Percentiles rank a stretch among this genome's conserved stretches.
Conservation (phyloP, 108 stramenopile genomes). For the Cyclostephanos invisitatus region DNA sequence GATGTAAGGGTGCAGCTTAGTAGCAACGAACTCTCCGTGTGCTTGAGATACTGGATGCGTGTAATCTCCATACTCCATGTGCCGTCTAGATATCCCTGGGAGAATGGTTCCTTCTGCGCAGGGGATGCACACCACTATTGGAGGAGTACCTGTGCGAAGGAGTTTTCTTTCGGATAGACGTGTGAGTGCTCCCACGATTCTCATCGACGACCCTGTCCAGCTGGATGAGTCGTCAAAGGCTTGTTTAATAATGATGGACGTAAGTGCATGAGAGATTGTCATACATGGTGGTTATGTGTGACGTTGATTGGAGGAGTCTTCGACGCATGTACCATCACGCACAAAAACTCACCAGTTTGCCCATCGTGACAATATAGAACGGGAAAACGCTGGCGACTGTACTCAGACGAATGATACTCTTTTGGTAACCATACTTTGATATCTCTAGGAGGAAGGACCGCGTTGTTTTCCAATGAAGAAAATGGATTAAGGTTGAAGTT, state of each 20-base stretch:
- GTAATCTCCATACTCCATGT: slow-evolving; percentile 70
- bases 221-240: slow-evolving; percentile 53
- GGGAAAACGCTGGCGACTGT: slow-evolving; percentile 30
- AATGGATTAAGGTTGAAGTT: slow-evolving; percentile 39
- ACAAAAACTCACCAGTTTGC: slow-evolving; percentile 51
- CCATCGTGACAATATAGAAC: slow-evolving; percentile 74
- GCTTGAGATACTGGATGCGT: slow-evolving; percentile 57
- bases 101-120: slow-evolving; percentile 43
- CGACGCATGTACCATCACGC: neutral
- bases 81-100: slow-evolving; percentile 36
- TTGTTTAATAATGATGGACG: neutral
- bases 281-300: neutral
- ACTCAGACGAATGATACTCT: slow-evolving; percentile 43
- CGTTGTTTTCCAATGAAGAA: slow-evolving; percentile 12
- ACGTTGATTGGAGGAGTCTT: neutral
- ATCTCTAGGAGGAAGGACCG: slow-evolving; percentile 52
- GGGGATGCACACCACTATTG: slow-evolving; percentile 50
- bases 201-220: slow-evolving; percentile 78
- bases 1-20: slow-evolving; percentile 61
- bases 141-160: slow-evolving; percentile 40
- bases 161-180: slow-evolving; percentile 50
- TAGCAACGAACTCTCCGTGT: slow-evolving; percentile 70
- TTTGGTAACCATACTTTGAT: slow-evolving; percentile 72
- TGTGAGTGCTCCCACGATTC: slow-evolving; percentile 69
- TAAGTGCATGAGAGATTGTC: neutral